Evolutionary conservation across 768 basidiomycete genomes (phyloP).

Genomic region (Rhizopogon sp.): DNA sequence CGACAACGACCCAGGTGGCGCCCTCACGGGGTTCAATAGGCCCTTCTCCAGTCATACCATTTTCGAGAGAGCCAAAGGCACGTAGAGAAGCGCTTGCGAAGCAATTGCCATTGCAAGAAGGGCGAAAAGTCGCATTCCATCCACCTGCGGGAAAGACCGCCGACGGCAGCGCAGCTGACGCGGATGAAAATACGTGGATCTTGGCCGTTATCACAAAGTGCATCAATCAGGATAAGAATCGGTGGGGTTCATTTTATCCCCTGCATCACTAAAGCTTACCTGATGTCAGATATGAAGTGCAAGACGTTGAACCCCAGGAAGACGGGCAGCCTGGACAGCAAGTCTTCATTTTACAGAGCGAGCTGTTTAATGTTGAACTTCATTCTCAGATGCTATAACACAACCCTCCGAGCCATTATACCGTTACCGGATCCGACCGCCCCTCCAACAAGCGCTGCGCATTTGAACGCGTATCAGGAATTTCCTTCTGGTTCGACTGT

Average conservation of each 20-base stretch:
- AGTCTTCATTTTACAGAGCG: conserved; percentile 10
- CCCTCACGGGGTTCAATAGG: conserved; percentile 53
- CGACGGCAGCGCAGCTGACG: conserved; percentile 45
- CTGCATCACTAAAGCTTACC: background rate
- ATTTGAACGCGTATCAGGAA: conserved; percentile 65
- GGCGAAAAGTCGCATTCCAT: conserved; percentile 80
- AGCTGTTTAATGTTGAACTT: background rate
- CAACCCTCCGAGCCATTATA: conserved; percentile 66
- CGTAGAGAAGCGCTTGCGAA: conserved; percentile 56
- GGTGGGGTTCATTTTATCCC: conserved; percentile 30
- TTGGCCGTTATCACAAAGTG: conserved; percentile 70
- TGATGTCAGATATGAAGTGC: conserved; percentile 68
- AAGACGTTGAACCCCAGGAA: conserved; percentile 81
- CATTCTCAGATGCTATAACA: conserved; percentile 53
- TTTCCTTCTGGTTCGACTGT: conserved; percentile 70
- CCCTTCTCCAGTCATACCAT: conserved; percentile 42
- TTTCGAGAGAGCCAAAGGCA: conserved; percentile 62
- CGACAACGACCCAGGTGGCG: conserved; percentile 1
- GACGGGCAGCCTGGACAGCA: conserved; percentile 65
- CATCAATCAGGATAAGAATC: conserved; percentile 67
- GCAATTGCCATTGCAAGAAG: conserved; percentile 66
- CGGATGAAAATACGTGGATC: conserved; percentile 62
- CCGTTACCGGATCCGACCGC: conserved; percentile 75
- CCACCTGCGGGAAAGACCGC: conserved; percentile 53
- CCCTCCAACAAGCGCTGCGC: conserved; percentile 49